These are phyloP conservation scores for Ceratobasidium sp. DNA, from an alignment of 1,284 basidiomycete species.

Conservation along the genomic window DNA sequence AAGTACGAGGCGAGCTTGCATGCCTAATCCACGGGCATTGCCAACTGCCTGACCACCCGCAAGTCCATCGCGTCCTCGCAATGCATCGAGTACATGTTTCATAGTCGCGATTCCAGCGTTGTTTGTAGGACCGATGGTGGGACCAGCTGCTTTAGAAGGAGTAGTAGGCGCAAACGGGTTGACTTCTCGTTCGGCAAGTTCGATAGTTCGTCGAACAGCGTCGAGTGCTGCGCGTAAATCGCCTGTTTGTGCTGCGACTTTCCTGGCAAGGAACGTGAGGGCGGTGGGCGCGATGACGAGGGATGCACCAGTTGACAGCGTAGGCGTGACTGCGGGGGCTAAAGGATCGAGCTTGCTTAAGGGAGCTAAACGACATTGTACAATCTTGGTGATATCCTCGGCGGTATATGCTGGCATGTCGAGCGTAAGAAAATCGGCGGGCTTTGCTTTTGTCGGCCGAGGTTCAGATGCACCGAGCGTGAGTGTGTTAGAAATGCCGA, in stretches of 20 bases:
- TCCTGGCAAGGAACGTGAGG: constrained; percentile 75
- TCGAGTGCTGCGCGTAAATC: constrained; percentile 81
- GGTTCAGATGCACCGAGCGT: constrained; percentile 68
- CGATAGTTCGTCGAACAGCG: constrained; percentile 79
- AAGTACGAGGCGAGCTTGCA: constrained; percentile 76
- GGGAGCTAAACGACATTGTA: constrained; percentile 67
- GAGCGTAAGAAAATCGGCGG: constrained; percentile 60
- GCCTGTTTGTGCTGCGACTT: constrained; percentile 78
- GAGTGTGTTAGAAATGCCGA: constrained; percentile 86
- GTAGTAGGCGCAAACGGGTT: constrained; percentile 38
- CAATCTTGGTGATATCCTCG: constrained; percentile 70
- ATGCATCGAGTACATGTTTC: constrained; percentile 55
- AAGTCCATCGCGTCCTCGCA: constrained; percentile 51
- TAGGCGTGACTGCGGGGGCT: constrained; percentile 22
- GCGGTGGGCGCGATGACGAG: constrained; percentile 71
- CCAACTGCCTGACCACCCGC: constrained; percentile 50
- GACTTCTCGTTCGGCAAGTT: constrained; percentile 60
- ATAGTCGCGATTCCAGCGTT: constrained; percentile 56
- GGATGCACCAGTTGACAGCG: constrained; percentile 52
- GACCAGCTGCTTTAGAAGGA: constrained; percentile 34
- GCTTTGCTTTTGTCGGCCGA: constrained; percentile 40
- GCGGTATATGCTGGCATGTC: constrained; percentile 82
- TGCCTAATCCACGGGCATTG: constrained; percentile 68
- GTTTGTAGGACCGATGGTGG: constrained; percentile 49
- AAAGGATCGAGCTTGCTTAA: constrained; percentile 50